Conservation (phyloP, 2,329 filamentous ascomycete species). For the Sarocladium brachiariae region DNA sequence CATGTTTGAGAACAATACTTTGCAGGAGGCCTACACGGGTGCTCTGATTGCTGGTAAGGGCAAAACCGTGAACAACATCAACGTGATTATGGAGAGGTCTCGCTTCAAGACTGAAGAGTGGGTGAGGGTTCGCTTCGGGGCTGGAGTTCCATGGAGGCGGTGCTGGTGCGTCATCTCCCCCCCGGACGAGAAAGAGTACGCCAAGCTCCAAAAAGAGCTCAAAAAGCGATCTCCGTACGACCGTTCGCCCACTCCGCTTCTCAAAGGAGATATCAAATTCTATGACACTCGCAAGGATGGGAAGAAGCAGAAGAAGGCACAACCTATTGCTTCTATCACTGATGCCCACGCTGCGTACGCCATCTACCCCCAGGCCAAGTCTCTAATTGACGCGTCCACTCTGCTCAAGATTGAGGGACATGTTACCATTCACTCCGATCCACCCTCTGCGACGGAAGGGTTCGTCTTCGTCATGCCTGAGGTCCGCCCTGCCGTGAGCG, state of each 20-base stretch:
- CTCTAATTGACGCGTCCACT: conserved; percentile 88
- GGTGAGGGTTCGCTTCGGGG: conserved; percentile 91
- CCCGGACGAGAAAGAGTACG: conserved; percentile 86
- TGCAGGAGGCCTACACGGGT: conserved; percentile 95
- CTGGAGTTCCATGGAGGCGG: conserved; percentile 89
- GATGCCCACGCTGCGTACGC: conserved; percentile 91
- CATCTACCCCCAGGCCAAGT: conserved; percentile 91
- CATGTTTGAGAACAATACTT: conserved; percentile 87
- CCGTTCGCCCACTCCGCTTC: conserved; percentile 53
- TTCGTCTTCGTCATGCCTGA: conserved; percentile 99
- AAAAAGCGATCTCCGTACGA: conserved; percentile 83
- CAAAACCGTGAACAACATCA: conserved; percentile 82
- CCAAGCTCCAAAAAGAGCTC: conserved; percentile 73
- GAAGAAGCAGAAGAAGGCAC: conserved; percentile 76
- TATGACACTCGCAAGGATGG: conserved; percentile 70
- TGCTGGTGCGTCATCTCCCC: conserved; percentile 96
- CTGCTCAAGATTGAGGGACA: conserved; percentile 88
- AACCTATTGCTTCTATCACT: conserved; percentile 84
- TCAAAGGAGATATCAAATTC: conserved; percentile 90
- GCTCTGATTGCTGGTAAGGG: conserved; percentile 94
- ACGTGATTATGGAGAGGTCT: conserved; percentile 75
- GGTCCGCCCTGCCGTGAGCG: conserved; percentile 79
- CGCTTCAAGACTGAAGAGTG: conserved; percentile 79
- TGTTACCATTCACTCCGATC: conserved; percentile 77
- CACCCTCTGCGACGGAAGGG: conserved; percentile 74